Evolutionary conservation across 2,329 filamentous ascomycete genomes (phyloP).

Genomic region (Aspergillus uvarum): DNA sequence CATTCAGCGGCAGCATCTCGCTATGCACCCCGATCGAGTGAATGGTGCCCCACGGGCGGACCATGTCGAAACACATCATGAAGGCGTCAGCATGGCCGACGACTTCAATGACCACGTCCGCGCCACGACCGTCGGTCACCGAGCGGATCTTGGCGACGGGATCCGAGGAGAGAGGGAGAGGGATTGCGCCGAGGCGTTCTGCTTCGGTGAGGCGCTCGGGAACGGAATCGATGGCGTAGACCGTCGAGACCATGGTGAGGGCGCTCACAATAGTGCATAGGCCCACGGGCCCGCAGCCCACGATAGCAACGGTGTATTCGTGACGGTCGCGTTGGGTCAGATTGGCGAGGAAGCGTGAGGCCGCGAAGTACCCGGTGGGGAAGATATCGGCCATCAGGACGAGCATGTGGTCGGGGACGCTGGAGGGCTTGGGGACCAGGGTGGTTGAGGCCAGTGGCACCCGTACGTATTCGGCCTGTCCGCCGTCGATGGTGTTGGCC

Average conservation of each 20-base stretch:
- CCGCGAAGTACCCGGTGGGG: slow-evolving; percentile 76
- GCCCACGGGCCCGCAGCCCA: slow-evolving; percentile 81
- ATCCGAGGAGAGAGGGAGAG: slow-evolving; percentile 71
- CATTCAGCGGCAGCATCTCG: slow-evolving; percentile 65
- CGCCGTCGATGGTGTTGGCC: slow-evolving; percentile 62
- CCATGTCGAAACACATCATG: slow-evolving; percentile 67
- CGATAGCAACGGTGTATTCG: slow-evolving; percentile 58
- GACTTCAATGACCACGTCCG: slow-evolving; percentile 78
- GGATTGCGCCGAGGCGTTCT: slow-evolving; percentile 70
- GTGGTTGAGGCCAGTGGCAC: slow-evolving; percentile 78
- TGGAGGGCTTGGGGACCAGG: slow-evolving; percentile 65
- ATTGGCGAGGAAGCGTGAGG: slow-evolving; percentile 68
- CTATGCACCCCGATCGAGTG: slow-evolving; percentile 75
- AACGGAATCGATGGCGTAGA: slow-evolving; percentile 78
- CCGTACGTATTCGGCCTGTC: slow-evolving; percentile 76
- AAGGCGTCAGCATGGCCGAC: slow-evolving; percentile 68
- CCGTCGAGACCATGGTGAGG: slow-evolving; percentile 65
- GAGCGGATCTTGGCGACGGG: slow-evolving; percentile 62
- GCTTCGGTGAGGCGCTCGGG: slow-evolving; percentile 71
- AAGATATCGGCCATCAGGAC: slow-evolving; percentile 60
- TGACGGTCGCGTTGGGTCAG: slow-evolving; percentile 50
- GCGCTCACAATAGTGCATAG: slow-evolving; percentile 79
- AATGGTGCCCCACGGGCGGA: slow-evolving; percentile 70
- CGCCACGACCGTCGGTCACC: slow-evolving; percentile 73
- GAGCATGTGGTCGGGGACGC: slow-evolving; percentile 69